phyloP scores from a whole-genome alignment of 2,329 filamentous ascomycete genomes.

The Phaeosphaeriaceae sp. region DNA sequence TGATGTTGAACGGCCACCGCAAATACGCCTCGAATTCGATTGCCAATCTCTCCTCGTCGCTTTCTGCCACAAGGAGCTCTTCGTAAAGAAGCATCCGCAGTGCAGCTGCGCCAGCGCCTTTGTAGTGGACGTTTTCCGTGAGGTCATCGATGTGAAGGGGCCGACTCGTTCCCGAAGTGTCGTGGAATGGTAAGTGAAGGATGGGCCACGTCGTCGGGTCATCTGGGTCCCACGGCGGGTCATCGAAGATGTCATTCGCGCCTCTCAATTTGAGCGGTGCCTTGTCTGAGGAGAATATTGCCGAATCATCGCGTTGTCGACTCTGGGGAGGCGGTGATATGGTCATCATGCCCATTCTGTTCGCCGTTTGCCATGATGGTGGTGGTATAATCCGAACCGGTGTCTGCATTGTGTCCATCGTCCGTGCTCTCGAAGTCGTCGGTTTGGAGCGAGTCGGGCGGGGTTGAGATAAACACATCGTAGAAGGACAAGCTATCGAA shows the following conservation, averaged over 20 bases:
- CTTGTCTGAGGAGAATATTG: not conserved
- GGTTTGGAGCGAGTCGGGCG: too few relatives aligned
- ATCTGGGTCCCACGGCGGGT: not conserved
- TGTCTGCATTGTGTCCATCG: not conserved
- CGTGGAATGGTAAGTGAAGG: slow-evolving; percentile 2
- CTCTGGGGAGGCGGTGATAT: not conserved
- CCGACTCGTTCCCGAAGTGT: not conserved
- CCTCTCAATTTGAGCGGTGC: not conserved
- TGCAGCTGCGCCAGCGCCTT: not conserved
- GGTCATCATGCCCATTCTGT: not conserved
- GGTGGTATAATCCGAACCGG: not conserved
- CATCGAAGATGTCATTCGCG: not conserved
- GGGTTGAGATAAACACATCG: too few relatives aligned
- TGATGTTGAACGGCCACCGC: slow-evolving; percentile 8
- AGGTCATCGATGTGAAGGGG: slow-evolving; percentile 7
- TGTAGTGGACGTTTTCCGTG: slow-evolving; percentile 5
- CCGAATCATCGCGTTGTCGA: not conserved
- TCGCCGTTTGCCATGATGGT: not conserved
- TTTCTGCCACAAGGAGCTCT: not conserved
- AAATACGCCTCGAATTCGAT: slow-evolving; percentile 1
- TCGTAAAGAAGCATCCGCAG: not conserved
- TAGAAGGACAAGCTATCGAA: too few relatives aligned
- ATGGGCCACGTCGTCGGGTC: slow-evolving; percentile 5
- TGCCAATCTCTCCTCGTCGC: not conserved
- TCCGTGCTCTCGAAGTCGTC: too few relatives aligned